Conservation (phyloP, 495 filamentous ascomycete species). For the Neurospora sp. region DNA sequence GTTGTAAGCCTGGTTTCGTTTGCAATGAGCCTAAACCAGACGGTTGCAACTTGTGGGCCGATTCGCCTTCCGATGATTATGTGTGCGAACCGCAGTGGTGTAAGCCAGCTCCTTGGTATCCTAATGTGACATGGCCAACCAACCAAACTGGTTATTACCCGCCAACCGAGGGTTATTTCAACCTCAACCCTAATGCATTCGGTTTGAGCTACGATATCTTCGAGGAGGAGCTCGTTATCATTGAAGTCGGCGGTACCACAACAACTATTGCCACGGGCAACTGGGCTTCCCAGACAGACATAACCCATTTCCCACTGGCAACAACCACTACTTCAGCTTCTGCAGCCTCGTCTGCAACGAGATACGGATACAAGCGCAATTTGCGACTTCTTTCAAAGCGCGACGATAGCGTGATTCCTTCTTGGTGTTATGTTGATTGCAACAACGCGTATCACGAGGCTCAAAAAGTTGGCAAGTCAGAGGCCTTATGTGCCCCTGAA, state of each 20-base stretch:
- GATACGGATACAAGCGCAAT: not conserved
- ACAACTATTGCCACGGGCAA: constrained; percentile 34
- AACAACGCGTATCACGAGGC: constrained; percentile 41
- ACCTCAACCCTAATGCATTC: constrained; percentile 52
- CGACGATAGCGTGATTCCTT: constrained; percentile 20
- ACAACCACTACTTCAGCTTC: constrained; percentile 5
- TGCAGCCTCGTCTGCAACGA: not conserved
- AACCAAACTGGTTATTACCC: constrained; percentile 40
- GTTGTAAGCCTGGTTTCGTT: constrained; percentile 52
- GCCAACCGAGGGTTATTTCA: constrained; percentile 47
- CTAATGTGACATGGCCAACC: constrained; percentile 29
- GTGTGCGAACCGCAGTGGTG: constrained; percentile 47
- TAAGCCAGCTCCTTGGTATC: constrained; percentile 31
- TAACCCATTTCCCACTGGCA: constrained; percentile 26
- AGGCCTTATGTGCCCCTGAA: constrained; percentile 31
- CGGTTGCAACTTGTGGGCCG: constrained; percentile 44
- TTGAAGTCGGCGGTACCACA: constrained; percentile 11
- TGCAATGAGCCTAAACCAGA: constrained; percentile 41
- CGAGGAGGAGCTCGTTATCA: constrained; percentile 16
- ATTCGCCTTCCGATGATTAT: constrained; percentile 42
- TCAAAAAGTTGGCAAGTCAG: constrained; percentile 33
- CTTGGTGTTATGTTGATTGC: constrained; percentile 43
- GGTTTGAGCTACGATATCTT: constrained; percentile 56
- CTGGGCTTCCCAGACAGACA: constrained; percentile 32
- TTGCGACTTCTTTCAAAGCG: constrained; percentile 20